phyloP scores from a whole-genome alignment of 2,329 filamentous ascomycete genomes.

The Fusarium sp. region DNA sequence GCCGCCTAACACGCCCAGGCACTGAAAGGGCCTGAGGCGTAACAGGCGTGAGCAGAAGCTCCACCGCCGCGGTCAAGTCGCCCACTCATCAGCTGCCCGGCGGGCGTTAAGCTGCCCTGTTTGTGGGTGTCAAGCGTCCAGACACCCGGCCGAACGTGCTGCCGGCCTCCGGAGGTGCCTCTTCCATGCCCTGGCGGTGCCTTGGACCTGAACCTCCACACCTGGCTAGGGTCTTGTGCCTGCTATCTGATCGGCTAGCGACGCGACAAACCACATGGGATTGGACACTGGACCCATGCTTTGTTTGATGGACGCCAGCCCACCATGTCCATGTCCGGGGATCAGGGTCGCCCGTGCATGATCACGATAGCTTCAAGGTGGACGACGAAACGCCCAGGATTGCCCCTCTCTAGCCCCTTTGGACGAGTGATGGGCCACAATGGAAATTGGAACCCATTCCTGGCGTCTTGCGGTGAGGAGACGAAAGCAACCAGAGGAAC shows the following conservation, averaged over 20 bases:
- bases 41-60: constrained; percentile 24
- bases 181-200: constrained; percentile 22
- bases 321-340: constrained; percentile 35
- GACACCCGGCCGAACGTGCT: constrained; percentile 20
- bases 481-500: constrained; percentile 18
- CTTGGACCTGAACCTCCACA: constrained; percentile 13
- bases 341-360: constrained; percentile 47
- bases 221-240: neutral
- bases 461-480: constrained; percentile 41
- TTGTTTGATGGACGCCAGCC: constrained; percentile 15
- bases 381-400: constrained; percentile 10
- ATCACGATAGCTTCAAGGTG: constrained; percentile 48
- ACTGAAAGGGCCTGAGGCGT: constrained; percentile 29
- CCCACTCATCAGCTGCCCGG: constrained; percentile 7
- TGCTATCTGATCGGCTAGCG: constrained; percentile 18
- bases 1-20: constrained; percentile 37
- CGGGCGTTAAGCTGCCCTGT: constrained; percentile 25
- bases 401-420: constrained; percentile 13
- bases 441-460: constrained; percentile 33
- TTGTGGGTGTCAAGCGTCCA: constrained; percentile 28
- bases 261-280: constrained; percentile 18
- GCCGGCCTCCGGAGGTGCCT: constrained; percentile 26
- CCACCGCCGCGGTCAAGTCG: constrained; percentile 24
- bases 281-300: constrained; percentile 29
- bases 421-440: constrained; percentile 35